Conservation (phyloP, 2,329 filamentous ascomycete species). For the Fusarium coicis region DNA sequence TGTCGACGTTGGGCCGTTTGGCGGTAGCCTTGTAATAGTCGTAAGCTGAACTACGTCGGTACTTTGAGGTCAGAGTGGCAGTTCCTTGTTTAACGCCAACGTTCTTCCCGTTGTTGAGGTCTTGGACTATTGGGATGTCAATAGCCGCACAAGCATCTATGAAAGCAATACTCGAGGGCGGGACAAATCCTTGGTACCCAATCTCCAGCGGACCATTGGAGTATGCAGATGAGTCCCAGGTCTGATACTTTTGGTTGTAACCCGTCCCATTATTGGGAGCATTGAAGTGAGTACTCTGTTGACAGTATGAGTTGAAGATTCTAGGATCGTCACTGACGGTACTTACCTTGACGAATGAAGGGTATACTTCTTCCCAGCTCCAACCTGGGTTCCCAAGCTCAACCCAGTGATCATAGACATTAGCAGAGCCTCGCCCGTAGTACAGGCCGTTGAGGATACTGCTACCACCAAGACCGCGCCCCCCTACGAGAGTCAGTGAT, state of each 20-base stretch:
- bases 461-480: slow-evolving; percentile 4
- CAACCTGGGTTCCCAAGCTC: slow-evolving; percentile 10
- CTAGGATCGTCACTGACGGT: rapidly evolving
- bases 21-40: slow-evolving; percentile 9
- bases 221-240: not conserved
- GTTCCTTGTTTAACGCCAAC: slow-evolving; percentile 6
- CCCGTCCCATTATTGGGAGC: slow-evolving; percentile 2
- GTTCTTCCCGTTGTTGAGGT: slow-evolving; percentile 9
- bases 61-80: not conserved
- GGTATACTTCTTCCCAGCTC: slow-evolving; percentile 13
- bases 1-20: not conserved
- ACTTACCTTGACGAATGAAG: slow-evolving; percentile 1
- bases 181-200: slow-evolving; percentile 7
- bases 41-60: slow-evolving; percentile 6
- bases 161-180: slow-evolving; percentile 4
- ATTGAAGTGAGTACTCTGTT: slow-evolving; percentile 9
- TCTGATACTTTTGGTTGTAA: slow-evolving; percentile 7
- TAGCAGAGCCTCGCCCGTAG: slow-evolving; percentile 12
- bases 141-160: slow-evolving; percentile 11
- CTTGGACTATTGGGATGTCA: not conserved
- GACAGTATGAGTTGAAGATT: rapidly evolving
- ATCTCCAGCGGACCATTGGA: slow-evolving; percentile 1
- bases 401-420: slow-evolving; percentile 17
- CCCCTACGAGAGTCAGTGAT: not conserved
- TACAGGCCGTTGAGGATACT: slow-evolving; percentile 20